Evolutionary conservation across 208 protist genomes (phyloP), one percentile per base, ranked within the genome.

Genomic region (Leishmania arabica): DNA sequence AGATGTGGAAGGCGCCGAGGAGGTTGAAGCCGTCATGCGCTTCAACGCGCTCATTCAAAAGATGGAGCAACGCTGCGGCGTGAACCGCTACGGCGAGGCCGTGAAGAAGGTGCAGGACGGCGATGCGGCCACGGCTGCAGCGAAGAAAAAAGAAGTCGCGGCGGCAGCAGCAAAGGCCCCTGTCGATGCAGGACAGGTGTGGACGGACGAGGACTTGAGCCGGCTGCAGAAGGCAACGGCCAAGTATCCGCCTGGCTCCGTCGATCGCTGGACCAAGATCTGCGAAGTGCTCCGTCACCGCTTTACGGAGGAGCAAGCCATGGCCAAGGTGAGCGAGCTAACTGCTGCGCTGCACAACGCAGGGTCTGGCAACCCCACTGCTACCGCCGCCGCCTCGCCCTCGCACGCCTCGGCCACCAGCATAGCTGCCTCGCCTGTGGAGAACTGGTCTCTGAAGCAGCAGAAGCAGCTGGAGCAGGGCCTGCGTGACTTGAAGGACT

Each of bases 381-480:
- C 77, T 8, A 19, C 82, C 17, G 53, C 82, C n/a, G 64, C 82
- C 17, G 77, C 82, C 27, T 77, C 82, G 42, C n/a, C 80, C 51
- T 79, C 82, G 21, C 71, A 85, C 54, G 71, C 72, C 40, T 85
- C 82, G n/a, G 83, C 78, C 21, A 73, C 81, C 47, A 72, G 47
- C 65, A 77, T 56, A 11, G 56, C 78, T 9, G 56, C 78, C n/a
- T 21, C 85, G 27, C 51, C 89, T 1, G 91, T 94, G 27, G 92
- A 96, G 75, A 90, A 97, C 45, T 99, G 99, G 98, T 95, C 93
- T 34, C 75, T 92, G 51, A 92, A 95, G 79, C 95, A 99, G 88
- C 99, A 99, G 81, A 99, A 99, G 86, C 91, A 97, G 75, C 89
- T 99, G 11, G 98, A 99, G 87, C 83, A 92, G 56, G 98, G 89